Percentiles rank a stretch among this genome's conserved stretches.
Conservation (phyloP, 2,329 filamentous ascomycete genomes). For the Gaeumannomyces tritici region DNA sequence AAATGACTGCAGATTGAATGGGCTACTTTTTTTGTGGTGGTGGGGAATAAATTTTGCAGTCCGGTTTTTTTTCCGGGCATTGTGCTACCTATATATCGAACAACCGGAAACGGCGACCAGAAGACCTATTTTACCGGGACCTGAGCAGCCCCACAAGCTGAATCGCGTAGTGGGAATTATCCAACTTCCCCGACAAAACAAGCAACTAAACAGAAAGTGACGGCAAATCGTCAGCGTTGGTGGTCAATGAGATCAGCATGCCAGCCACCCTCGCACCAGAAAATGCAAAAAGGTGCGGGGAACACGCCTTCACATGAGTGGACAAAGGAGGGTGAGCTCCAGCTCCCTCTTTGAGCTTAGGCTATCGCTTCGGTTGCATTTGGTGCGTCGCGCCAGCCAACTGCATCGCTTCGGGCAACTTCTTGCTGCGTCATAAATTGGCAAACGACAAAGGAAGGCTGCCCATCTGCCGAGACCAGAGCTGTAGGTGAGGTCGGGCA, state of each 20-base stretch:
- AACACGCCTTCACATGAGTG: background rate
- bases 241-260: background rate
- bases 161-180: too few species aligned
- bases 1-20: too few species aligned
- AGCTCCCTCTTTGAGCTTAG: background rate
- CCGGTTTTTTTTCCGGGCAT: too few species aligned
- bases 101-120: too few species aligned
- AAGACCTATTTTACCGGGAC: background rate
- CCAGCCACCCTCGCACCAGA: background rate
- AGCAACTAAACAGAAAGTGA: background rate
- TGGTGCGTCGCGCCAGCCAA: background rate
- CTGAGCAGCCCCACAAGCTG: too few species aligned
- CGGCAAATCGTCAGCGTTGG: background rate
- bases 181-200: too few species aligned
- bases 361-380: background rate
- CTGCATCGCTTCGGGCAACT: background rate
- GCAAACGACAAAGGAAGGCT: background rate
- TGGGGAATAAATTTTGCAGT: too few species aligned
- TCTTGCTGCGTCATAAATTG: background rate
- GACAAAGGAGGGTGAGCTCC: too few species aligned
- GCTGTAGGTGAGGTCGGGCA: too few species aligned
- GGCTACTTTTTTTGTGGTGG: too few species aligned
- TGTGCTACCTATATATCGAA: too few species aligned
- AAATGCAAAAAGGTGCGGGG: background rate
- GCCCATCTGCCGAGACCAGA: background rate